Conservation (phyloP, 495 filamentous ascomycete genomes). For the Thozetella sp. region DNA sequence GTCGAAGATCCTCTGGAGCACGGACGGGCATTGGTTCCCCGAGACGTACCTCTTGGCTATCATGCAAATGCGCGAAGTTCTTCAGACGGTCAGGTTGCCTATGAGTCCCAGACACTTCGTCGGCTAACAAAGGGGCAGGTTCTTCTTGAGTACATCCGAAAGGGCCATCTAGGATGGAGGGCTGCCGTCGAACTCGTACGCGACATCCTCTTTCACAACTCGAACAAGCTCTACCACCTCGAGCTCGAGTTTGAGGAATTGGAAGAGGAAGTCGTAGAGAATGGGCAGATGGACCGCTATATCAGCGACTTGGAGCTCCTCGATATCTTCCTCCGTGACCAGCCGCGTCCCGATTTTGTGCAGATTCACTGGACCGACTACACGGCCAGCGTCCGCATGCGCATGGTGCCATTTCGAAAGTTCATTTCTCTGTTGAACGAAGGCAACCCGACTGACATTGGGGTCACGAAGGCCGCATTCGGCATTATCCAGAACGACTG, state of each 20-base stretch:
- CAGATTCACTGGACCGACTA: slow-evolving; percentile 83
- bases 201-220: slow-evolving; percentile 70
- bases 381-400: slow-evolving; percentile 67
- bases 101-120: neutral
- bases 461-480: slow-evolving; percentile 55
- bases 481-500: slow-evolving; percentile 62
- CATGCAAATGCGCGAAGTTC: slow-evolving; percentile 73
- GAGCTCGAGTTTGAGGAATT: slow-evolving; percentile 41
- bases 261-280: slow-evolving; percentile 13
- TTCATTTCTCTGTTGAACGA: slow-evolving; percentile 60
- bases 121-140: slow-evolving; percentile 41
- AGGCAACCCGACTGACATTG: slow-evolving; percentile 48
- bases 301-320: slow-evolving; percentile 38
- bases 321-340: slow-evolving; percentile 65
- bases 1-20: slow-evolving; percentile 82
- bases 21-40: slow-evolving; percentile 81
- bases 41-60: slow-evolving; percentile 83
- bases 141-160: slow-evolving; percentile 61
- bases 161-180: slow-evolving; percentile 52
- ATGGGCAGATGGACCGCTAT: slow-evolving; percentile 11
- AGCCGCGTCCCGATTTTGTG: slow-evolving; percentile 68
- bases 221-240: slow-evolving; percentile 67
- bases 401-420: slow-evolving; percentile 68
- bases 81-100: slow-evolving; percentile 56
- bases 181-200: slow-evolving; percentile 61